Evolutionary conservation across 1,284 basidiomycete genomes (phyloP), one percentile per base, ranked within the genome.

Genomic region (Kalmanozyma brasiliensis): DNA sequence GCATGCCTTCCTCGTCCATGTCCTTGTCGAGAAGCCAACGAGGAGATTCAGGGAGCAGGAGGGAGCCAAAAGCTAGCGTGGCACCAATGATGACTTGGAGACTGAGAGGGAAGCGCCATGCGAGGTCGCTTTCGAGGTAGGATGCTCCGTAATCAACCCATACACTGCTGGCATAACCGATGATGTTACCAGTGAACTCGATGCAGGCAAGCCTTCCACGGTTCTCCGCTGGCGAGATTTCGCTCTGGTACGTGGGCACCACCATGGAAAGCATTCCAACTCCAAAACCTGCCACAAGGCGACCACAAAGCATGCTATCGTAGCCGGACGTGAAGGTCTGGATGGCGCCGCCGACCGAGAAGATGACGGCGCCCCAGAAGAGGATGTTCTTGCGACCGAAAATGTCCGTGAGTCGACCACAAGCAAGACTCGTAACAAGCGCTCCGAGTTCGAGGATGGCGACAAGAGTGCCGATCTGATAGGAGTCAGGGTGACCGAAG

Each of bases 221-320:
- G 84, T 96, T 92, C 79, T 93, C 88, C 3, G 95, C 92, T 14
- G 94, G 94, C 2, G 93, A 95, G 47, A 98, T 93, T 85, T 98
- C 95, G 74, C 91, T 92, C 84, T 97, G 95, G 82, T 97, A 98
- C 62, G 97, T 96, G 7, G 95, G 95, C 20, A 98, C 95, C 66
- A 97, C 93, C 60, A 94, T 97, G 45, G 62, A 66, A 46, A 98
- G 85, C 69, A 97, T 86, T 13, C 94, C 95, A 13, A 98, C 95
- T 14, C 95, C 95, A 74, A 92, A 93, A 2, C 94, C 95, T 64
- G 91, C 91, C 56, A 94, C 85, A 42, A 98, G 85, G 36, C 95
- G 87, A 13, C 95, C 95, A 8, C 92, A 63, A 36, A 96, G 88
- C 94, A 98, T 98, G 46, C 86, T 85, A 79, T 85, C 86, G 83